Percentiles rank a stretch among this genome's conserved stretches.
These are phyloP conservation scores for Datisca glomerata DNA, from an alignment of 306 rosid genomes.

Conservation along the genomic window DNA sequence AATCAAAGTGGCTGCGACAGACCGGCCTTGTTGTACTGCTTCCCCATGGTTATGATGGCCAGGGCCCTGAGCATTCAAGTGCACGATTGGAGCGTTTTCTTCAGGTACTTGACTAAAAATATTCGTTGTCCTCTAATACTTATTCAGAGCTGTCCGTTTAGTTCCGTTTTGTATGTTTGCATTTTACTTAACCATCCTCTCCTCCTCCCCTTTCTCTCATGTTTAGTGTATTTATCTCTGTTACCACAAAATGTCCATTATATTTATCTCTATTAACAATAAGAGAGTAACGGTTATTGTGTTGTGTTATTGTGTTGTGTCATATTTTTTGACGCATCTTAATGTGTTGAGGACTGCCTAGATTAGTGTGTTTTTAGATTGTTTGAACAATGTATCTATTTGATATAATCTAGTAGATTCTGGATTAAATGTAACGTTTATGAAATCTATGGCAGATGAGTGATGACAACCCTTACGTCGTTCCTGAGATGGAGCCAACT, in stretches of 20 bases:
- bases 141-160: neutral
- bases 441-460: constrained; percentile 69
- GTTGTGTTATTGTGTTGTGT: neutral
- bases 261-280: neutral
- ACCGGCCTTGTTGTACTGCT: constrained; percentile 86
- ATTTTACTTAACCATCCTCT: too few species aligned
- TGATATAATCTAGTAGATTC: constrained; percentile 1
- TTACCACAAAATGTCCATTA: neutral
- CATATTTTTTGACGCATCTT: too few species aligned
- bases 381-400: neutral
- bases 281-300: neutral
- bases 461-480: constrained; percentile 80
- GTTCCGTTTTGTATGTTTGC: neutral
- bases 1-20: constrained; percentile 96
- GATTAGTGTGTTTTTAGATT: too few species aligned
- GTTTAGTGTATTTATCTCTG: too few species aligned
- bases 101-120: constrained; percentile 36
- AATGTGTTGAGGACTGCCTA: too few species aligned
- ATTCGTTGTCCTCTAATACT: neutral
- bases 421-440: constrained; percentile 7
- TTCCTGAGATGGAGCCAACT: constrained; percentile 98
- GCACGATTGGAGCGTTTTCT: constrained; percentile 87
- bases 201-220: too few species aligned
- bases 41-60: constrained; percentile 98
- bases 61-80: constrained; percentile 99